Base-by-base conservation (phyloP, 2,329 filamentous ascomycete species). In the Trichoderma asperellum region DNA sequence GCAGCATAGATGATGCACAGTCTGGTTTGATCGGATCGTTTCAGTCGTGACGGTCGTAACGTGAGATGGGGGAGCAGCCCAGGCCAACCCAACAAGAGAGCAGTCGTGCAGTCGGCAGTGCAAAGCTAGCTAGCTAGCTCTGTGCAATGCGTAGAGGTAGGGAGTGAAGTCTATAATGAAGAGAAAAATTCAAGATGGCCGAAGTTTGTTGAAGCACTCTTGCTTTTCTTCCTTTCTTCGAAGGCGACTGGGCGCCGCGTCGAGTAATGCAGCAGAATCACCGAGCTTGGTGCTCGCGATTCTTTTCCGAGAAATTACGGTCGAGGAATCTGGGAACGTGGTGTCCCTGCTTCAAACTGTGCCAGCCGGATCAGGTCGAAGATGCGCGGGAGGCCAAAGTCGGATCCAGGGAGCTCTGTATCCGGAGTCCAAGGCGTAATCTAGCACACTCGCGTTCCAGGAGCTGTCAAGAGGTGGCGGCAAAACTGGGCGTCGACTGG, bases 1-100 rank as follows among this genome's bases (percentile, higher is more conserved):
- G 55, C 43, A 69, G 35, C 60, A 69, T 69, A 66, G 62, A 69
- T 49, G 56, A 52, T 59, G 66, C 49, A 59, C 55, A 57, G 29
- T 24, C 21, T 55, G 40, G 35, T 55, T 69, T 61, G 61, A 59
- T 69, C 68, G 61, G 68, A 58, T 64, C 63, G 63, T 70, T 43
- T 63, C 62, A 66, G 63, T 70, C 68, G 68, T 70, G 65, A 70
- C 63, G 68, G 68, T 70, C 68, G 68, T 68, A 70, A 68, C 55
- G 56, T 55, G 62, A 27, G 62, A 29, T 61, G 56, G 27, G 40
- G 14, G 56, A 24, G 40, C 29, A 53, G n/a, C 40, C 55, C 53
- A 67, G 40, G 37, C 49, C 61, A 59, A 67, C 35, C 55, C 55
- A 53, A 32, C 60, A 64, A 57, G 27, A 53, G 49, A 69, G 67